Percentiles rank a stretch among this genome's conserved stretches.
Evolutionary conservation across 192 early-diverging fungal genomes (phyloP).

Genomic region (Mortierella alpina): DNA sequence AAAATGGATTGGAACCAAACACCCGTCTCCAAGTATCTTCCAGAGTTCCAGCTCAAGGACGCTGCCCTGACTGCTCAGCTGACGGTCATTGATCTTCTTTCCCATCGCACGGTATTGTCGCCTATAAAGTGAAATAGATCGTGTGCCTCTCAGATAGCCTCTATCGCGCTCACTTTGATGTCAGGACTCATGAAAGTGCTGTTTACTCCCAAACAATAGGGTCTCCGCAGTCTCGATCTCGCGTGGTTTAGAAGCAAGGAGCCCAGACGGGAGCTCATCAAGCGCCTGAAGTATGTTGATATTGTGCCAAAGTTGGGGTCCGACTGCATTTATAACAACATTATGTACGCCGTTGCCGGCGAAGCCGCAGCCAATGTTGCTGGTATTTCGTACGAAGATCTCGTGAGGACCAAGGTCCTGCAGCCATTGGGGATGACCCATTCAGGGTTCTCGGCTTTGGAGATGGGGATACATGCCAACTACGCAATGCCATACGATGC

Average conservation of each 20-base stretch:
- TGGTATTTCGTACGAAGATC: constrained; percentile 1
- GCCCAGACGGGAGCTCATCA: constrained; percentile 13
- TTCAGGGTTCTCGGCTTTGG: constrained; percentile 10
- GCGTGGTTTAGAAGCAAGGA: constrained; percentile 10
- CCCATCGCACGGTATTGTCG: constrained; percentile 48
- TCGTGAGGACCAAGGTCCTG: constrained; percentile 10
- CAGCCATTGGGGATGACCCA: constrained; percentile 20
- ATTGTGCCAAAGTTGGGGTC: constrained; percentile 1
- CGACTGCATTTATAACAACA: constrained; percentile 7
- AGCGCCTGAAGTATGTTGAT: constrained; percentile 8
- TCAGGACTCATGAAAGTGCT: too few relatives aligned
- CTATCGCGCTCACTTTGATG: not conserved
- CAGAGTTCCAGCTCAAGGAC: constrained; percentile 17
- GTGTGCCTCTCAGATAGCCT: not conserved
- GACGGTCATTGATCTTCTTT: constrained; percentile 19
- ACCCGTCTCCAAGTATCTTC: constrained; percentile 24
- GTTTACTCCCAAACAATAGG: constrained; percentile 4
- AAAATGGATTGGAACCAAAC: constrained; percentile 44
- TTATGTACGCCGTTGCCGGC: constrained; percentile 34
- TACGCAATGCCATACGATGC: constrained; percentile 22
- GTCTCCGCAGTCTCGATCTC: not conserved
- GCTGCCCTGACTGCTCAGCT: constrained; percentile 13
- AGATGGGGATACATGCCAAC: constrained; percentile 19
- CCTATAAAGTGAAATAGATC: not conserved
- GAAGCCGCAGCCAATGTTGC: constrained; percentile 35